Evolutionary conservation across 495 filamentous ascomycete genomes (phyloP), one percentile per base, ranked within the genome.

Genomic region (Podospora appendiculata): DNA sequence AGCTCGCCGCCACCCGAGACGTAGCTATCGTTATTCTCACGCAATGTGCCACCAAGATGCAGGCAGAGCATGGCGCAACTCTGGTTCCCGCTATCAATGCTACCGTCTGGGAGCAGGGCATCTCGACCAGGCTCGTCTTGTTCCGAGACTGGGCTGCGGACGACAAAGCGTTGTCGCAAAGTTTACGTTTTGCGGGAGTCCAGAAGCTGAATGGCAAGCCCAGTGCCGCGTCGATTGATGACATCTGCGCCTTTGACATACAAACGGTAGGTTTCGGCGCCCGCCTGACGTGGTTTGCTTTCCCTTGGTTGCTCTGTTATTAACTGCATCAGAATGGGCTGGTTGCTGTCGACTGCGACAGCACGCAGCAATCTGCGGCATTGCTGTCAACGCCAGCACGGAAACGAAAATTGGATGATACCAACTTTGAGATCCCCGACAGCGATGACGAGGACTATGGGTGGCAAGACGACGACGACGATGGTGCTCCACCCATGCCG

Each of bases 11-110:
- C n/a, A 74, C 82, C 11, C 77, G 77, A 48, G 74, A 83, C 53
- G 61, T 90, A 34, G 86, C 87, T 12, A 66, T 92, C 32, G 65
- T 92, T 10, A 62, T 88, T 8, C 75, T 87, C 45, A 87, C 81
- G 38, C 87, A 91, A 60, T 83, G 79, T 17, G 81, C 81, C 18
- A 90, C 87, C 13, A 84, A 81, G 58, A 79, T 89, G 58, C 71
- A 79, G 52, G 60, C 60, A 19, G 78, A 79, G 19, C 79, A 73
- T 38, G 64, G 70, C 35, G 83, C 87, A 12, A 78, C 83, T n/a
- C 73, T 95, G n/a, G 71, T 80, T 49, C 87, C 89, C 5, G 77
- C 84, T 32, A 67, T 93, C 52, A 83, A 82, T 46, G 66, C 71
- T 49, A 78, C 77, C 17, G 75, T 81, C 6, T 93, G 89, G 89